A percentile compares a stretch with the other conserved stretches of the same genome.
Conservation (phyloP, 176 grass and related monocot species). For the Urochloa ruziziensis region DNA sequence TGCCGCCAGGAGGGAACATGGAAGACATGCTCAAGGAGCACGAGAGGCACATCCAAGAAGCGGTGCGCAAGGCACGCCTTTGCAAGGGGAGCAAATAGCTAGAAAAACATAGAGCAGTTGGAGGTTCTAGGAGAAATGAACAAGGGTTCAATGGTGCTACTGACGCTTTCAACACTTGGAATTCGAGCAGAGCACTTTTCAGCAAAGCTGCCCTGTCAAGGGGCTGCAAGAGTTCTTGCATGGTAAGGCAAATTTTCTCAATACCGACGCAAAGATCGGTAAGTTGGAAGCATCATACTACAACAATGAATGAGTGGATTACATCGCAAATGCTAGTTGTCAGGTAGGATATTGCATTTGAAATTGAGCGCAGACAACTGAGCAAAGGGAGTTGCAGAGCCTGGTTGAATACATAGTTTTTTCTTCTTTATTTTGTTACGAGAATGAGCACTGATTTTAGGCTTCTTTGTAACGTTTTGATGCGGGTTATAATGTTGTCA, state of each 20-base stretch:
- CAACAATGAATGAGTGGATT: background rate
- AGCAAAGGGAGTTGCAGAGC: background rate
- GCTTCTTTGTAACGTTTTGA: background rate
- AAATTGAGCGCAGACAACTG: background rate
- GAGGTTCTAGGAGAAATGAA: conserved; percentile 6
- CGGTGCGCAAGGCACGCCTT: conserved; percentile 74
- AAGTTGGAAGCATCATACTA: background rate
- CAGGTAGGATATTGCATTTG: background rate
- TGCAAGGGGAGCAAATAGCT: conserved; percentile 39
- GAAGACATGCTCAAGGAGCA: conserved; percentile 96
- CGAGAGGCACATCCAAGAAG: conserved; percentile 80
- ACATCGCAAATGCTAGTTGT: background rate
- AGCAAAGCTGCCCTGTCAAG: conserved; percentile 23
- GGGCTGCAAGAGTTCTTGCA: conserved; percentile 4
- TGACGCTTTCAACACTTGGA: background rate
- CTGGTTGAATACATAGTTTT: background rate
- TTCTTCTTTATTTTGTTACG: background rate
- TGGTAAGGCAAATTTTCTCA: background rate
- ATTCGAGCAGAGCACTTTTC: background rate
- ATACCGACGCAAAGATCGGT: background rate
- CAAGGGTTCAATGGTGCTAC: background rate
- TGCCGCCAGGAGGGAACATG: conserved; percentile 67
- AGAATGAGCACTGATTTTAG: background rate
- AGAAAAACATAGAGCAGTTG: background rate
- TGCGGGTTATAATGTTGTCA: background rate